Evolutionary conservation across 2,329 filamentous ascomycete genomes (phyloP).

Genomic region (Alternaria tenuissima): DNA sequence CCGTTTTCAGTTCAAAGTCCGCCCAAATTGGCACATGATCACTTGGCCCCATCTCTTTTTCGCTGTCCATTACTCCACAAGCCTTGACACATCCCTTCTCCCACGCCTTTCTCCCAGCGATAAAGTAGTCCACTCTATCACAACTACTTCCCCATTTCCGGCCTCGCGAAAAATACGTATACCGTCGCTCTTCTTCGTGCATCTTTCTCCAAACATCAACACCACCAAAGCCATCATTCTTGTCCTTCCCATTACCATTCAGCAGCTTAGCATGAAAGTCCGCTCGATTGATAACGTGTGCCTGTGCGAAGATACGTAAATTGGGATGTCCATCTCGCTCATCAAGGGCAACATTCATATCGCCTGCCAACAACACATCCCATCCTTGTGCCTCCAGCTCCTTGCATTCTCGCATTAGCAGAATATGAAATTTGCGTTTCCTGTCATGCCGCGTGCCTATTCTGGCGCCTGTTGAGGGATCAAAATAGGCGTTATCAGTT

Average conservation of each 20-base stretch:
- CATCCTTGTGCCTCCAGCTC: slow-evolving; percentile 54
- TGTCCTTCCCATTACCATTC: slow-evolving; percentile 14
- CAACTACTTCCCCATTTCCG: slow-evolving; percentile 60
- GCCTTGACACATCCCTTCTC: slow-evolving; percentile 48
- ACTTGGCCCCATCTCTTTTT: slow-evolving; percentile 59
- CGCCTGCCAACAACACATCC: slow-evolving; percentile 59
- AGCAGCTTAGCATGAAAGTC: slow-evolving; percentile 63
- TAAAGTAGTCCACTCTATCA: slow-evolving; percentile 63
- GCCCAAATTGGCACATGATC: slow-evolving; percentile 64
- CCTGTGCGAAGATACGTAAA: slow-evolving; percentile 54
- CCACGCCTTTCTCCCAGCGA: slow-evolving; percentile 54
- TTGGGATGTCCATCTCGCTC: slow-evolving; percentile 58
- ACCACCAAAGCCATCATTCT: slow-evolving; percentile 31
- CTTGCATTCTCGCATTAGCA: slow-evolving; percentile 57
- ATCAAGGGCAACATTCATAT: slow-evolving; percentile 61
- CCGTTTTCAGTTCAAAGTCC: slow-evolving; percentile 24
- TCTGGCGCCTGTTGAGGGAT: slow-evolving; percentile 53
- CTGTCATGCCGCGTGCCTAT: slow-evolving; percentile 60
- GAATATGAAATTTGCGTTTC: slow-evolving; percentile 59
- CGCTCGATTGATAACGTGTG: slow-evolving; percentile 60
- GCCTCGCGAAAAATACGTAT: slow-evolving; percentile 60
- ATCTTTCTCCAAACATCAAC: slow-evolving; percentile 61
- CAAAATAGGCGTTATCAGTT: slow-evolving; percentile 57
- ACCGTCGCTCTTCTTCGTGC: slow-evolving; percentile 54
- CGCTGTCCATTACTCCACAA: slow-evolving; percentile 54